phyloP scores from a whole-genome alignment of 495 filamentous ascomycete species.

The Talaromyces wortmannii region DNA sequence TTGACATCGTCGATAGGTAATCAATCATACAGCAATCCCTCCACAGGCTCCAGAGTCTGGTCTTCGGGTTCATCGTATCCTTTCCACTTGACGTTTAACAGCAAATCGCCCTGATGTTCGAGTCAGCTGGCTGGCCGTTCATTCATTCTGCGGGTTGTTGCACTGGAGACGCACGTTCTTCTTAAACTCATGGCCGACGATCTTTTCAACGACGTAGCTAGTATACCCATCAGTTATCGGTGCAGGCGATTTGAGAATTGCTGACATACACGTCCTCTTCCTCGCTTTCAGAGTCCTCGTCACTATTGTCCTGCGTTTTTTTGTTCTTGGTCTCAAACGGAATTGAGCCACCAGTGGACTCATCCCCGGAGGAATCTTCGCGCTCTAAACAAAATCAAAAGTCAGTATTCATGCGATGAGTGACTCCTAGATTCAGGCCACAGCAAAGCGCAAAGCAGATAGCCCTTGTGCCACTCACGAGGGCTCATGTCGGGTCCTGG shows the following conservation, averaged over 20 bases:
- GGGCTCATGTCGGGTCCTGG: slow-evolving; percentile 1
- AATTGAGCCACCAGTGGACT: slow-evolving; percentile 34
- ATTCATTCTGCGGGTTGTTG: background rate
- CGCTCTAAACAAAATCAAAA: slow-evolving; percentile 14
- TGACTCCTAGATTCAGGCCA: background rate
- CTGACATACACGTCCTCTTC: slow-evolving; percentile 31
- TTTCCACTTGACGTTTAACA: slow-evolving; percentile 56
- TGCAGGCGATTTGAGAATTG: background rate
- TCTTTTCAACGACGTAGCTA: slow-evolving; percentile 58
- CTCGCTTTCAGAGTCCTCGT: slow-evolving; percentile 24
- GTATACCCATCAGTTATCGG: slow-evolving; percentile 18
- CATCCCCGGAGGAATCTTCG: slow-evolving; percentile 37
- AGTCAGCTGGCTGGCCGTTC: background rate
- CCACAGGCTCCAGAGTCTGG: slow-evolving; percentile 54
- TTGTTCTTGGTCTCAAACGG: slow-evolving; percentile 27
- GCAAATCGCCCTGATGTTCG: slow-evolving; percentile 25
- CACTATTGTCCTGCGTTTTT: slow-evolving; percentile 14
- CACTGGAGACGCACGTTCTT: slow-evolving; percentile 21
- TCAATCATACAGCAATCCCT: slow-evolving; percentile 40
- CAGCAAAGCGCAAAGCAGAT: background rate
- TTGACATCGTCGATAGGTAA: background rate
- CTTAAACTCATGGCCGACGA: slow-evolving; percentile 39
- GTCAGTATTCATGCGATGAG: background rate
- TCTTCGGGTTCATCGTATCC: slow-evolving; percentile 51
- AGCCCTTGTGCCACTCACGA: slow-evolving; percentile 2